Evolutionary conservation across 2,329 filamentous ascomycete genomes (phyloP).

Genomic region (Bipolaris gigantea): DNA sequence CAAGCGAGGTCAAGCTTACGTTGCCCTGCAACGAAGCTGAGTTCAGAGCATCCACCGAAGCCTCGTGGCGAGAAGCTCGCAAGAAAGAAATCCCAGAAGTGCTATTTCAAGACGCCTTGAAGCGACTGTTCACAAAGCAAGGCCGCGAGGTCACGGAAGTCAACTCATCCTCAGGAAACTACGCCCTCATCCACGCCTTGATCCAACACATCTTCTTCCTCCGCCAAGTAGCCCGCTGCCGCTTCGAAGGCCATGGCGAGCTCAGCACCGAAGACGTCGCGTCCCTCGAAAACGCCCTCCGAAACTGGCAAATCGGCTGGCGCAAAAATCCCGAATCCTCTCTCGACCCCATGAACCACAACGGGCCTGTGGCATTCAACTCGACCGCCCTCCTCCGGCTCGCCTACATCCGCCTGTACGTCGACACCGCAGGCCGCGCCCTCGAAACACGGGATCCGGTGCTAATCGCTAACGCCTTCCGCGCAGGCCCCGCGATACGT

Average conservation of each 20-base stretch:
- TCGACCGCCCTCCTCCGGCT: conserved; percentile 63
- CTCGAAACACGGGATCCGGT: conserved; percentile 67
- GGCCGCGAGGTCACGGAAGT: conserved; percentile 37
- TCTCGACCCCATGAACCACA: conserved; percentile 55
- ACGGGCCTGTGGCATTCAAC: conserved; percentile 67
- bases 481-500: conserved; percentile 60
- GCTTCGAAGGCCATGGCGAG: conserved; percentile 37
- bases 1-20: conserved; percentile 57
- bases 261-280: conserved; percentile 46
- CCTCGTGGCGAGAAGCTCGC: conserved; percentile 52
- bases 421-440: conserved; percentile 64
- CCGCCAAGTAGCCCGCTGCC: conserved; percentile 54
- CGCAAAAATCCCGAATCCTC: conserved; percentile 46
- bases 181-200: conserved; percentile 71
- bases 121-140: conserved; percentile 38
- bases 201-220: conserved; percentile 73
- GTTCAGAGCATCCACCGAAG: conserved; percentile 57
- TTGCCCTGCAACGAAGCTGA: conserved; percentile 59
- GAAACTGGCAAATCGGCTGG: conserved; percentile 49
- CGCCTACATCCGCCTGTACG: conserved; percentile 67
- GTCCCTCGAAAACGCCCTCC: conserved; percentile 48
- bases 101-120: conserved; percentile 39
- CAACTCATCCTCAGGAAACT: conserved; percentile 58
- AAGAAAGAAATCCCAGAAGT: conserved; percentile 28
- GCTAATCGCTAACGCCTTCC: conserved; percentile 63